Conservation (phyloP, 106 monocot genomes). For the Dactylorhiza incarnata region DNA sequence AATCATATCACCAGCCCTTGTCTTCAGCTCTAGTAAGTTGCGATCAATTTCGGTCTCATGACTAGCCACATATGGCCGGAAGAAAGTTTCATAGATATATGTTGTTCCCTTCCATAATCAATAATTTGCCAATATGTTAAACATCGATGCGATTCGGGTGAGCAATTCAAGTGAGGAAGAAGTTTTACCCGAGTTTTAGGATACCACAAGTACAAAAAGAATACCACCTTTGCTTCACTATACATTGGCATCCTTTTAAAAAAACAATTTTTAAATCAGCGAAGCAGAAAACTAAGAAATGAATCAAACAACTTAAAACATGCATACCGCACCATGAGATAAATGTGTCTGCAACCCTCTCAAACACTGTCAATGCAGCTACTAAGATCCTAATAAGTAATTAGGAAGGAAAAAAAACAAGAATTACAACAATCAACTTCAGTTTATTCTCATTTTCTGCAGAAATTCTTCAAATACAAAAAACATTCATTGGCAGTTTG, state of each 20-base stretch:
- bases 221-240: slow-evolving; percentile 79
- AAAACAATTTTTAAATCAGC: not conserved
- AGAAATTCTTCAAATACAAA: not conserved
- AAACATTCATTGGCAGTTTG: not conserved
- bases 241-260: slow-evolving; percentile 85
- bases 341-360: slow-evolving; percentile 68
- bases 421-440: not conserved
- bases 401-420: not conserved
- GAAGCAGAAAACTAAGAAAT: not conserved
- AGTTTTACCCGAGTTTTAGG: slow-evolving; percentile 76
- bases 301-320: not conserved
- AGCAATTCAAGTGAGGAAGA: not conserved
- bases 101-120: slow-evolving; percentile 54
- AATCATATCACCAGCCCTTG: slow-evolving; percentile 38
- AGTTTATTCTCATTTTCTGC: not conserved
- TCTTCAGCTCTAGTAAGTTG: slow-evolving; percentile 46
- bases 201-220: slow-evolving; percentile 86
- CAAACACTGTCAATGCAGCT: slow-evolving; percentile 56
- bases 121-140: not conserved
- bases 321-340: slow-evolving; percentile 59
- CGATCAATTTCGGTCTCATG: slow-evolving; percentile 61
- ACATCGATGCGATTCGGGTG: not conserved
- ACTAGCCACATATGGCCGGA: slow-evolving; percentile 50
- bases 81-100: slow-evolving; percentile 71
- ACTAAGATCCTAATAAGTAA: slow-evolving; percentile 63